Evolutionary conservation across 345 rosid genomes (phyloP).

Genomic region (Syzygium jambos): DNA sequence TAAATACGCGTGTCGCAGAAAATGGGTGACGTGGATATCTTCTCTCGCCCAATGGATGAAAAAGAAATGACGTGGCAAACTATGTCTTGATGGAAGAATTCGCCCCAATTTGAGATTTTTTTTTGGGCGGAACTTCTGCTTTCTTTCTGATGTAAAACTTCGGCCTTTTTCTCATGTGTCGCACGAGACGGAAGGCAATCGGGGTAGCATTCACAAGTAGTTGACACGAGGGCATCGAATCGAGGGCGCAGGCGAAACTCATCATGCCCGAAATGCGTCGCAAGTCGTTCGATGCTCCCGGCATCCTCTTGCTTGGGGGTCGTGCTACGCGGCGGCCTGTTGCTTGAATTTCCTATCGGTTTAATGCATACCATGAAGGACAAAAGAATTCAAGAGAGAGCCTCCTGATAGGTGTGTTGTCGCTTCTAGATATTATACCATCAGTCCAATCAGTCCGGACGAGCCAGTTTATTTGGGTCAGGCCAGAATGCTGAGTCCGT

Average conservation of each 20-base stretch:
- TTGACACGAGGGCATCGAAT: neutral
- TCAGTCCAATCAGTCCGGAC: too few relatives aligned
- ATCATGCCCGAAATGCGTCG: neutral
- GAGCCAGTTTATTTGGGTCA: neutral
- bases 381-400: neutral
- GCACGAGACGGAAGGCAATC: neutral
- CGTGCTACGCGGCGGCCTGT: neutral
- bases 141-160: neutral
- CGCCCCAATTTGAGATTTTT: neutral
- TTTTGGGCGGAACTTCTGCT: neutral
- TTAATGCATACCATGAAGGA: neutral
- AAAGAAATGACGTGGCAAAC: neutral
- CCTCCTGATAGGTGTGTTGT: neutral
- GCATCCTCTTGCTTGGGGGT: neutral
- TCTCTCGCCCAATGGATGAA: neutral
- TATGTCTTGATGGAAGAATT: neutral
- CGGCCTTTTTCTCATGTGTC: neutral
- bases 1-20: neutral
- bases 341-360: neutral
- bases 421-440: neutral
- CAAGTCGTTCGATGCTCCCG: neutral
- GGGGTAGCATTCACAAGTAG: neutral
- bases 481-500: neutral
- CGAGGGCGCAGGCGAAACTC: neutral
- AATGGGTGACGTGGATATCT: neutral